Evolutionary conservation across 2,329 filamentous ascomycete species (phyloP), one percentile per base, ranked within the genome.

Genomic region (Fusarium robinianum): DNA sequence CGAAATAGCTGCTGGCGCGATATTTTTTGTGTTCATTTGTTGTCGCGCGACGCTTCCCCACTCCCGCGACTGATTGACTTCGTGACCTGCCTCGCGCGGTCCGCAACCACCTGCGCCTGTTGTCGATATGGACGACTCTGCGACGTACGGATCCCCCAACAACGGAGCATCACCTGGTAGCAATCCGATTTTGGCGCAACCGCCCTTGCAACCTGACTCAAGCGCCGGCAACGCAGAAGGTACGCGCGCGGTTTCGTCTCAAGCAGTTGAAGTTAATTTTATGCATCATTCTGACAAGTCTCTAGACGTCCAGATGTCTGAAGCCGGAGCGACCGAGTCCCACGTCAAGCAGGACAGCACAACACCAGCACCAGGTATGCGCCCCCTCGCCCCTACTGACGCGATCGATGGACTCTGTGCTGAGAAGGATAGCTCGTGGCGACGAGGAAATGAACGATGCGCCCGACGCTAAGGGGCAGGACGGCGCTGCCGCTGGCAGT

Each of bases 401-500:
- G 83, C 83, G 43, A 83, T 84, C 26, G 76, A 80, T 48, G 84
- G 77, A 34, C 83, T 83, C 23, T 24, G 49, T 26, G 37, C 60
- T 45, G 81, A 87, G 60, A 79, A 11, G 79, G 50, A 78, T 76
- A 40, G 73, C 78, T 51, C 78, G 72, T 52, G 85, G 87, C 57
- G 88, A 94, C 63, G 86, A 90, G 64, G 88, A 91, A 60, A 92
- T 92, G 88, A 85, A 79, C 46, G 88, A 87, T 55, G 81, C 73
- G 47, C 73, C 73, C 30, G 72, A 75, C 31, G 74, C 72, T 12
- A 80, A 82, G 54, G 71, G 66, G 26, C 69, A 70, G 10, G 70
- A 70, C n/a, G 77, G 76, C 23, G 73, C 72, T 10, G 66, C 71
- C 19, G 65, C 71, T 24, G 79, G 80, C 29, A 72, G 73, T 11